Evolutionary conservation across 2,329 filamentous ascomycete species (phyloP).

Genomic region (Ophidiomyces ophidiicola): DNA sequence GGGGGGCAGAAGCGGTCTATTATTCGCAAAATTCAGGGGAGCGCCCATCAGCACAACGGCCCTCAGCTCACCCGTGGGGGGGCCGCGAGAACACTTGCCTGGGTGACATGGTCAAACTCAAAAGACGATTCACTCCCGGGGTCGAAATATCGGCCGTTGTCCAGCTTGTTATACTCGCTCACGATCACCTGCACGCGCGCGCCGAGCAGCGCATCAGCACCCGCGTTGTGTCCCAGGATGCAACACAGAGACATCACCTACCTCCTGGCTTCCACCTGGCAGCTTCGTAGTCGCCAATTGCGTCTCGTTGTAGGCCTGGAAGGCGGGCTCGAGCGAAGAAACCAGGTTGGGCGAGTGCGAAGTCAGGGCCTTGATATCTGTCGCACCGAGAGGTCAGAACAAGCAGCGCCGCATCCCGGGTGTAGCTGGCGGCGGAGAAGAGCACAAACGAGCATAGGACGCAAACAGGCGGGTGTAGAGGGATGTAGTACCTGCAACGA

Average conservation of each 20-base stretch:
- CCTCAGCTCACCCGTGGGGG: slow-evolving; percentile 6
- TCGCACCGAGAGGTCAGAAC: background rate
- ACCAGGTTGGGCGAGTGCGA: slow-evolving; percentile 55
- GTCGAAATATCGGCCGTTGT: slow-evolving; percentile 77
- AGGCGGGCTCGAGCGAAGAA: slow-evolving; percentile 64
- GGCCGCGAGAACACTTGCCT: slow-evolving; percentile 38
- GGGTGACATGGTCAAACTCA: slow-evolving; percentile 69
- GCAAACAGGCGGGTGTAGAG: slow-evolving; percentile 4
- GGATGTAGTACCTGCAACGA: slow-evolving; percentile 58
- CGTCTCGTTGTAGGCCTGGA: slow-evolving; percentile 91
- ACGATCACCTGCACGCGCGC: slow-evolving; percentile 47
- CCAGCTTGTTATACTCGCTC: slow-evolving; percentile 73
- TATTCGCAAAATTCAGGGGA: background rate
- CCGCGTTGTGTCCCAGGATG: background rate
- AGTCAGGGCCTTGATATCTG: slow-evolving; percentile 84
- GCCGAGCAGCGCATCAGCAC: background rate
- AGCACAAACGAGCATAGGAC: background rate
- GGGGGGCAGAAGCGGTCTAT: slow-evolving; percentile 68
- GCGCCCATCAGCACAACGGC: slow-evolving; percentile 5
- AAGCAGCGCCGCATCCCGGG: too few species aligned
- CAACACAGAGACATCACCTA: slow-evolving; percentile 28
- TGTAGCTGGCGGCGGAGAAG: background rate
- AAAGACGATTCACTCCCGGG: slow-evolving; percentile 80
- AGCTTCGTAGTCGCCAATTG: slow-evolving; percentile 84
- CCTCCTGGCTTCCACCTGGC: slow-evolving; percentile 68